Evolutionary conservation across 805 yeast species (phyloP).

Genomic region (Metschnikowia aberdeeniae): DNA sequence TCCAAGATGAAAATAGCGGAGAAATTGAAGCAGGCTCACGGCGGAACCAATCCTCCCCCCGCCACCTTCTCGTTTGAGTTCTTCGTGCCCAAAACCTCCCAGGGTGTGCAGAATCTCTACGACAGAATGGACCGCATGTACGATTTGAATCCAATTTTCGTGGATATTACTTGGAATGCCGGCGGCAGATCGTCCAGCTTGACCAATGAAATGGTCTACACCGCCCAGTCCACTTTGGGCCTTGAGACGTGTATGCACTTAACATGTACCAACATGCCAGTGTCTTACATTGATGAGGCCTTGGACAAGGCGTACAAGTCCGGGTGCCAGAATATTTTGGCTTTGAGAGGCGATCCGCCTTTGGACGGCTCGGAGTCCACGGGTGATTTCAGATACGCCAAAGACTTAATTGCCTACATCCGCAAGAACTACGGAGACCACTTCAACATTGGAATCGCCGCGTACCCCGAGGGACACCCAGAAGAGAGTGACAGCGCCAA

Average conservation of each 20-base stretch:
- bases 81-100: conserved; percentile 95
- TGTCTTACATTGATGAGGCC: conserved; percentile 76
- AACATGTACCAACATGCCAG: conserved; percentile 94
- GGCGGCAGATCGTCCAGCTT: conserved; percentile 84
- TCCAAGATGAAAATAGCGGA: conserved; percentile 38
- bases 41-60: conserved; percentile 35
- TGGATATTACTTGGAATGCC: conserved; percentile 98
- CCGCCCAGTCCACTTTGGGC: conserved; percentile 85
- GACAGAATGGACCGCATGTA: conserved; percentile 98
- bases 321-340: conserved; percentile 93
- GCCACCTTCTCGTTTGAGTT: conserved; percentile 93
- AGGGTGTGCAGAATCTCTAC: conserved; percentile 93
- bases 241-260: conserved; percentile 97
- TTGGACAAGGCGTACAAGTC: conserved; percentile 78
- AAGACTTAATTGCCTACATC: conserved; percentile 78
- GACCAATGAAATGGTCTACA: conserved; percentile 88
- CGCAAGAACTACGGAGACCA: conserved; percentile 75
- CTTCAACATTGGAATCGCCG: conserved; percentile 95
- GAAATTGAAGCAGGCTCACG: conserved; percentile 41
- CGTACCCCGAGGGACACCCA: conserved; percentile 96
- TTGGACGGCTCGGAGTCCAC: conserved; percentile 65
- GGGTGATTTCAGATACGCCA: conserved; percentile 86
- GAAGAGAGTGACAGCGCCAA: conserved; percentile 61
- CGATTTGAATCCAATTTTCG: conserved; percentile 82
- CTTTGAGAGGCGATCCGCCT: conserved; percentile 95